These are phyloP conservation scores for Sugiyamaella neomexicana DNA, from an alignment of 1,139 yeast genomes.

Conservation along the genomic window DNA sequence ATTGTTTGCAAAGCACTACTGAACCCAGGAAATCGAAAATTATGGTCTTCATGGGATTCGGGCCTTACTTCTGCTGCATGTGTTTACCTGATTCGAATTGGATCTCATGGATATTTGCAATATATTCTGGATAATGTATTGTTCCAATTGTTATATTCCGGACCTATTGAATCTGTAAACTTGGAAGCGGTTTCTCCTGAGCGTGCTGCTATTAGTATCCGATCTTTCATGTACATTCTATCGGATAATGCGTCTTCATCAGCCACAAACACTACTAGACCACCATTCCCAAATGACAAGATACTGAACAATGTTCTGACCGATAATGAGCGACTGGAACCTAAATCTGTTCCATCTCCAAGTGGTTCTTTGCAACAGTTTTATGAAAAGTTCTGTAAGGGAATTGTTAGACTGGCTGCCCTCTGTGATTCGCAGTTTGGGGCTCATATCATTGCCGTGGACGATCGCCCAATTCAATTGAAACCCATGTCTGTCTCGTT, in stretches of 20 bases:
- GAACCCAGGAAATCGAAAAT: conserved; percentile 45
- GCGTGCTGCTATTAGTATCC: conserved; percentile 64
- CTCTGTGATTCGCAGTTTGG: conserved; percentile 54
- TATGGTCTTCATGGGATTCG: conserved; percentile 62
- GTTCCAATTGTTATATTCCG: conserved; percentile 53
- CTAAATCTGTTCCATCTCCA: conserved; percentile 20
- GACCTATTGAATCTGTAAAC: conserved; percentile 49
- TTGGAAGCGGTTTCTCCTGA: conserved; percentile 71
- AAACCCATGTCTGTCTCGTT: conserved; percentile 47
- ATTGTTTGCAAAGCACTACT: conserved; percentile 58
- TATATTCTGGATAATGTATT: conserved; percentile 77
- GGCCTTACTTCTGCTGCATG: conserved; percentile 58
- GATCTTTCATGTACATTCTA: conserved; percentile 68
- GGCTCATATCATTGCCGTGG: conserved; percentile 26
- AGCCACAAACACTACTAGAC: conserved; percentile 16
- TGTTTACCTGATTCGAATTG: conserved; percentile 68
- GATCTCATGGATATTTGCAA: conserved; percentile 78
- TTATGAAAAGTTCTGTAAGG: conserved; percentile 76
- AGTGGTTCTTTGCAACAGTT: conserved; percentile 36
- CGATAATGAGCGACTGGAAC: conserved; percentile 8
- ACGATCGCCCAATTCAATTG: conserved; percentile 28
- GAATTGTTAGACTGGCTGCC: conserved; percentile 57
- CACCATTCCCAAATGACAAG: conserved; percentile 20
- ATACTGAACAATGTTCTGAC: conserved; percentile 2
- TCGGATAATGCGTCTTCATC: conserved; percentile 45